Base-by-base conservation (phyloP, 2,329 filamentous ascomycete genomes). In the Fusarium sp. region DNA sequence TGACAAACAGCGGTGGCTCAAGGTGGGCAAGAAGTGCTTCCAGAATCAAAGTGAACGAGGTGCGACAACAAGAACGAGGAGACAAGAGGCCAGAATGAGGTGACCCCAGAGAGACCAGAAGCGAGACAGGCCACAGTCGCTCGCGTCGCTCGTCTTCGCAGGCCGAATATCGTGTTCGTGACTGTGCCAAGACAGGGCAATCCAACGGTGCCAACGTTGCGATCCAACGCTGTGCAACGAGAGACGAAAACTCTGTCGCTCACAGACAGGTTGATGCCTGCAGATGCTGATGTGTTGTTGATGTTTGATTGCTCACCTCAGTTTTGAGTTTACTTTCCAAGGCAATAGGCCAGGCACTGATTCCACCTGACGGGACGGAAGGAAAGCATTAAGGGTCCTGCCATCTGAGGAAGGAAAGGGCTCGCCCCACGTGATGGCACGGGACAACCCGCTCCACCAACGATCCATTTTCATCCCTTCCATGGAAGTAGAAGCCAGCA, bases 401-500 rank as follows among this genome's bases (percentile, higher is more conserved):
- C 27, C 27, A 29, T 31, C 46, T 34, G n/a, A 64, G 62, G 58
- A 38, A 55, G 42, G 23, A 34, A 44, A 55, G 42, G 23, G 44
- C 58, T 49, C 49, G 38, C 31, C 53, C 71, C 73, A 75, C 69
- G 73, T 74, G 72, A 68, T 57, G 40, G 18, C 50, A 40, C 58
- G 44, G 20, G 60, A 65, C 63, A 50, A 20, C 55, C 51, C 58
- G 56, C 51, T 44, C 38, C 44, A 20, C 33, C 62, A 34, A 49
- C 49, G 11, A 18, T 34, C 4, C 38, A 40, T 40, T 40, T 20
- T 18, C 38, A 40, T 13, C 38, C 38, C 42, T 27, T 49, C 42
- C 23, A n/a, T 34, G 49, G 49, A 53, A 53, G 29, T 34, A 29
- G 49, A 53, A 53, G 29, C 18, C 31, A 34, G 31, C 29, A 36